Conservation (phyloP, 306 rosid species). For the Vicia villosa region DNA sequence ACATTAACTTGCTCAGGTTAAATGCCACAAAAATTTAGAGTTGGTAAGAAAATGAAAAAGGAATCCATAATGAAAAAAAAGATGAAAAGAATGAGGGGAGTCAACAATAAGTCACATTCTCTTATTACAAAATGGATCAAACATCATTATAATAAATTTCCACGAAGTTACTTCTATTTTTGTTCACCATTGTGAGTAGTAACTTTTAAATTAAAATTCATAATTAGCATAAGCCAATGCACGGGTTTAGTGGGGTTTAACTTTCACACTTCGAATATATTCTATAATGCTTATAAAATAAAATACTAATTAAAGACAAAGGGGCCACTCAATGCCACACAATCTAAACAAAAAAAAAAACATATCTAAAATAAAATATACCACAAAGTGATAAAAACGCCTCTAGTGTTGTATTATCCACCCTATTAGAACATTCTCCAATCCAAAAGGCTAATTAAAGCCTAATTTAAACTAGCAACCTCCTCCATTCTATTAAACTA, state of each 20-base stretch:
- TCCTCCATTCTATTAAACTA: slow-evolving; percentile 12
- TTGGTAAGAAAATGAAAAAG: too few relatives aligned
- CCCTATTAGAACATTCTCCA: slow-evolving; percentile 34
- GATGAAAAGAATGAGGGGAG: too few relatives aligned
- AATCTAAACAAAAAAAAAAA: slow-evolving; percentile 37
- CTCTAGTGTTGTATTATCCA: slow-evolving; percentile 29
- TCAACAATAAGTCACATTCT: too few relatives aligned
- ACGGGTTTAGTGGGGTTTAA: slow-evolving; percentile 56
- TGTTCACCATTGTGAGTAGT: neutral
- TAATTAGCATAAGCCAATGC: slow-evolving; percentile 40
- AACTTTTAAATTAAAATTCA: slow-evolving; percentile 5
- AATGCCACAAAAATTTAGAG: too few relatives aligned
- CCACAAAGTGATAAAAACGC: slow-evolving; percentile 22
- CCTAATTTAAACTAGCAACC: slow-evolving; percentile 16
- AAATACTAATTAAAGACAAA: slow-evolving; percentile 34
- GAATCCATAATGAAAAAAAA: too few relatives aligned
- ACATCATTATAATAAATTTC: slow-evolving; percentile 3
- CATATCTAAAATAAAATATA: slow-evolving; percentile 45
- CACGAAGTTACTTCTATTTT: slow-evolving; percentile 24
- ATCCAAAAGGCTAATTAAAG: slow-evolving; percentile 29
- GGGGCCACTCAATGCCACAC: slow-evolving; percentile 49
- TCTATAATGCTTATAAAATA: slow-evolving; percentile 13
- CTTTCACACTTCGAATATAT: slow-evolving; percentile 63
- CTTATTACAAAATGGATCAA: too few relatives aligned
- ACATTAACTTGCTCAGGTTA: too few relatives aligned